Base-by-base conservation (phyloP, 202 grass and related monocot species). In the Sporobolus alterniflorus region DNA sequence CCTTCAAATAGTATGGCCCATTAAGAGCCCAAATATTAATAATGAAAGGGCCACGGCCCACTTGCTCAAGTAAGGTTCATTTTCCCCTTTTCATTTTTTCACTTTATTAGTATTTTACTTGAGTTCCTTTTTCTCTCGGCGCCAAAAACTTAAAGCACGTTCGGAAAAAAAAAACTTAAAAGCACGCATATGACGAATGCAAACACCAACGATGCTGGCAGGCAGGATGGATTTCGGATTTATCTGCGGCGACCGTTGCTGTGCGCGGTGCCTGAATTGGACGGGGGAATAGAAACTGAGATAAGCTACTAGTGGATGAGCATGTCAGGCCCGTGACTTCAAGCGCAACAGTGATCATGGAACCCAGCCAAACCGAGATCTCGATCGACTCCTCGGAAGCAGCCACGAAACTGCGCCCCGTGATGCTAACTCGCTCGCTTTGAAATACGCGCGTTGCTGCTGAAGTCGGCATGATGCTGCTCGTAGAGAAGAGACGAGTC, bases 291-390 rank as follows among this genome's bases (percentile, higher is more conserved):
- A 36, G 61, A 25, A 80, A 26, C 57, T 17, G 29, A 60, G n/a
- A 3, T 30, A 59, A 68, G 71, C 43, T 77, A 87, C 56, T 83
- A 26, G 21, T 21, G 86, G 74, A 22, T 67, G 86, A 67, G 47
- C 49, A 66, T 78, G 67, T 78, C 74, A 73, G 67, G 30, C 49
- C 52, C 74, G 60, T 67, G 67, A 83, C 78, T 88, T 78, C 39
- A 55, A 57, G 73, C 40, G 57, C 73, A 24, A 47, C 51, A 75
- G 63, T 69, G 84, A 12, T 87, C 39, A 54, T 87, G 79, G 79
- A 77, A 87, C 78, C 79, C 73, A 77, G 79, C 85, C 65, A 28
- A 87, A 87, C 72, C 33, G 52, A 21, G n/a, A 62, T 50, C 84
- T 60, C 74, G 14, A 56, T 44, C 42, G 42, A 44, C 9, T 10